A percentile compares a stretch with the other conserved stretches of the same genome.
Conservation (phyloP, 805 yeast species). For the Phaffomyces opuntiae region DNA sequence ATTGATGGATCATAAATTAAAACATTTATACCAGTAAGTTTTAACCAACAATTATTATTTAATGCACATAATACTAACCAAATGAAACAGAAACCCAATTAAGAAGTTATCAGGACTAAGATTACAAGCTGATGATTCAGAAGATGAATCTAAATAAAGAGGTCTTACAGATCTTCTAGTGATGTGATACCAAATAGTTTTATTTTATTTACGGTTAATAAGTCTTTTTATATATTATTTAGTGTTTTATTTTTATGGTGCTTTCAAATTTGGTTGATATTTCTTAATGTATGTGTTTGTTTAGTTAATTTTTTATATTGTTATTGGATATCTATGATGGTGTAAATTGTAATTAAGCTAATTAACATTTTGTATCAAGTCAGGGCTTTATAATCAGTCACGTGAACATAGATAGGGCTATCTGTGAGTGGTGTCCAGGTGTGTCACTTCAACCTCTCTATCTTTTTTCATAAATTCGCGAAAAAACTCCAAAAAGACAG, state of each 20-base stretch:
- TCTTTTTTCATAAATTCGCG: not conserved
- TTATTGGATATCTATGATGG: too few relatives aligned
- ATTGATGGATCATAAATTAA: slow-evolving; percentile 22
- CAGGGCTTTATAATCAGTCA: not conserved
- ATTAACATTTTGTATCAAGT: not conserved
- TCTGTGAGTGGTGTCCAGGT: not conserved
- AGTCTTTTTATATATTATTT: not conserved
- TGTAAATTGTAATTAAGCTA: too few relatives aligned
- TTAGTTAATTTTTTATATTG: too few relatives aligned
- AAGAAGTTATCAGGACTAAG: slow-evolving; percentile 22
- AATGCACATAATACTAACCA: slow-evolving; percentile 3
- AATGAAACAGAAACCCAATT: slow-evolving; percentile 17
- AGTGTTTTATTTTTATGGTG: not conserved
- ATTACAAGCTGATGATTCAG: slow-evolving; percentile 15
- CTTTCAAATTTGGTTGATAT: too few relatives aligned
- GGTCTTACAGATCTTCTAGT: not conserved
- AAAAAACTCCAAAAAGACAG: not conserved
- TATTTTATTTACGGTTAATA: not conserved
- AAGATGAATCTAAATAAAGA: slow-evolving; percentile 1
- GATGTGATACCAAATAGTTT: not conserved
- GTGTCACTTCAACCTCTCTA: not conserved
- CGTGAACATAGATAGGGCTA: not conserved
- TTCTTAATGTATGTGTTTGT: too few relatives aligned
- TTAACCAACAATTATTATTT: not conserved
- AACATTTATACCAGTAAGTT: slow-evolving; percentile 20